Percentiles rank a stretch among this genome's conserved stretches.
phyloP scores from a whole-genome alignment of 2,329 filamentous ascomycete species.

The Reticulascus tulasneorum region DNA sequence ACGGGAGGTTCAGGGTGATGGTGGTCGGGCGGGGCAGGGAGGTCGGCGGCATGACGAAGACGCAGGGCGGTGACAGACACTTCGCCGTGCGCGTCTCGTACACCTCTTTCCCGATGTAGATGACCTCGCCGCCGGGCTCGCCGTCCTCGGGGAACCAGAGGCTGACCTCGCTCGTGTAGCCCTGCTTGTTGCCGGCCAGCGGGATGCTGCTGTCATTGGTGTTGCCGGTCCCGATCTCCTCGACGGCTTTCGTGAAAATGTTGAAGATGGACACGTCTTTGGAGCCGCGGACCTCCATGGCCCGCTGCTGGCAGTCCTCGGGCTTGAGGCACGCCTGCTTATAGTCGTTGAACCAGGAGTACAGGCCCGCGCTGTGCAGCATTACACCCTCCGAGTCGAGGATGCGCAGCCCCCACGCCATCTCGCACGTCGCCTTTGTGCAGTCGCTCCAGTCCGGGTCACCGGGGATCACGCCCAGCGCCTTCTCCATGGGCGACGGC shows the following conservation, averaged over 20 bases:
- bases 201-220: constrained; percentile 8
- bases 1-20: constrained; percentile 12
- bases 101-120: constrained; percentile 17
- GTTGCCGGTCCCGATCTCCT: constrained; percentile 11
- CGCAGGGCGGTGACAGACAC: constrained; percentile 12
- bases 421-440: constrained; percentile 28
- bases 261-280: constrained; percentile 16
- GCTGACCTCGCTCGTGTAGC: constrained; percentile 20
- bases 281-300: constrained; percentile 14
- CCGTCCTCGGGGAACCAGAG: constrained; percentile 20
- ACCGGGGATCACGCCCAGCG: constrained; percentile 1
- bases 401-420: constrained; percentile 49
- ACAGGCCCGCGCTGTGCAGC: constrained; percentile 51
- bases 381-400: constrained; percentile 42
- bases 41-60: constrained; percentile 20
- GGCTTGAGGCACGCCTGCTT: constrained; percentile 39
- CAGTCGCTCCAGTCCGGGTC: constrained; percentile 14
- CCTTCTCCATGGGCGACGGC: not conserved
- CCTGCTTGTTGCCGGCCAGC: constrained; percentile 17
- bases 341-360: constrained; percentile 59
- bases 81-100: constrained; percentile 7
- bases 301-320: constrained; percentile 42
- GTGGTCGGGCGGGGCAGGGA: constrained; percentile 8
- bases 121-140: constrained; percentile 13
- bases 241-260: constrained; percentile 14